These are phyloP conservation scores for Trametes punicea DNA, from an alignment of 768 basidiomycete genomes.

Conservation along the genomic window DNA sequence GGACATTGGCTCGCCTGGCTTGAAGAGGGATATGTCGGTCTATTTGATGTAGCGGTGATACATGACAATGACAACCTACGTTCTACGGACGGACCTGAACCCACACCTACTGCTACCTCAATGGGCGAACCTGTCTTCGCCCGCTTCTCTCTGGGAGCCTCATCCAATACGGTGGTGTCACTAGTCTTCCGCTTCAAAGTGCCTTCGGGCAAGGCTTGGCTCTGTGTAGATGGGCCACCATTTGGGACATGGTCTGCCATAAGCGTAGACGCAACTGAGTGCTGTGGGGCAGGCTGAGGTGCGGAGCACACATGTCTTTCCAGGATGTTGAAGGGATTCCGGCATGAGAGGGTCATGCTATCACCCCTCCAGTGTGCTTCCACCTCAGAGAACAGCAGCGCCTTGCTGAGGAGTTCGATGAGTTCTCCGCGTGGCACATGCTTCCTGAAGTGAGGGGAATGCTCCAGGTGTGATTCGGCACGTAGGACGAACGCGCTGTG, in stretches of 20 bases:
- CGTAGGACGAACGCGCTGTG: constrained; percentile 82
- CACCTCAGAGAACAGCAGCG: constrained; percentile 76
- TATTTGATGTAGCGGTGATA: not conserved
- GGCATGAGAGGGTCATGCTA: constrained; percentile 61
- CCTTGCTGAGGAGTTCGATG: constrained; percentile 75
- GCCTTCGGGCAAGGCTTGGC: not conserved
- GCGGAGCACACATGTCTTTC: constrained; percentile 68
- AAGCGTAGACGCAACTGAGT: not conserved
- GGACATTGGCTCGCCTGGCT: constrained; percentile 1
- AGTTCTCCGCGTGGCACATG: constrained; percentile 81
- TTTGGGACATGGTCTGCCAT: not conserved
- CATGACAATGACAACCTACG: constrained; percentile 11
- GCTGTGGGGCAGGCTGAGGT: not conserved
- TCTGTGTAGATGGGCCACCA: not conserved
- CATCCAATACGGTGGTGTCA: constrained; percentile 13
- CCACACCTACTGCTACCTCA: constrained; percentile 2
- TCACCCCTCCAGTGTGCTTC: constrained; percentile 79
- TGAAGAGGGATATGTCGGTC: not conserved
- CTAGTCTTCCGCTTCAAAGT: constrained; percentile 26
- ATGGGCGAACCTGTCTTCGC: constrained; percentile 37
- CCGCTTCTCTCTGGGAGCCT: constrained; percentile 60
- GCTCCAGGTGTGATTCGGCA: constrained; percentile 69
- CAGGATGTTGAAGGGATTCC: constrained; percentile 67
- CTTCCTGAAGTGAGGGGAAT: constrained; percentile 63
- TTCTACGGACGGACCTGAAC: constrained; percentile 7